Evolutionary conservation across 495 filamentous ascomycete species (phyloP).

Genomic region (Neurospora sublineolata): DNA sequence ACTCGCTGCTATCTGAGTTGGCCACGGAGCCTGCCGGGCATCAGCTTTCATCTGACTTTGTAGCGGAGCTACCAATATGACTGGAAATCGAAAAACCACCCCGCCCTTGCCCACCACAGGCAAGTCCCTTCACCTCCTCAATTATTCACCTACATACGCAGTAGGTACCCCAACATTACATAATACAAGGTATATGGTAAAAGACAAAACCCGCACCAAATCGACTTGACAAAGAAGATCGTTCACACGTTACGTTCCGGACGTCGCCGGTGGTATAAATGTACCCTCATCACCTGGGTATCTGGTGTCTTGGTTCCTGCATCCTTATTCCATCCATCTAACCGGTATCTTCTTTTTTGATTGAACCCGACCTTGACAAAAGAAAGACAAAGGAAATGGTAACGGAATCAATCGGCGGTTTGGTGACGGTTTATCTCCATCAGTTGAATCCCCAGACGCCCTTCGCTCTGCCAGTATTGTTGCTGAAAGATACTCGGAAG

Average conservation of each 20-base stretch:
- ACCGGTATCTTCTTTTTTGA: background rate
- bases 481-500: background rate
- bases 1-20: background rate
- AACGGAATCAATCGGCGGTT: background rate
- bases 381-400: background rate
- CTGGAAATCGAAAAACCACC: background rate
- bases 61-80: background rate
- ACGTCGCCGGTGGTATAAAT: background rate
- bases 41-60: background rate
- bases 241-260: background rate
- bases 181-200: background rate
- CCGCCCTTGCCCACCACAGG: background rate
- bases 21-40: background rate
- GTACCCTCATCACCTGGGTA: background rate
- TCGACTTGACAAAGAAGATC: background rate
- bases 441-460: background rate
- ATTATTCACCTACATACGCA: background rate
- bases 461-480: background rate
- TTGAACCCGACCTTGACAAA: background rate
- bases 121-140: background rate
- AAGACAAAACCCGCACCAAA: background rate
- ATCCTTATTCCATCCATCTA: background rate
- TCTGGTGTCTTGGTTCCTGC: background rate
- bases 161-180: background rate
- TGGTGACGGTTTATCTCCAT: background rate